Evolutionary conservation across 2,329 filamentous ascomycete species (phyloP).

Genomic region (Aureobasidium namibiae): DNA sequence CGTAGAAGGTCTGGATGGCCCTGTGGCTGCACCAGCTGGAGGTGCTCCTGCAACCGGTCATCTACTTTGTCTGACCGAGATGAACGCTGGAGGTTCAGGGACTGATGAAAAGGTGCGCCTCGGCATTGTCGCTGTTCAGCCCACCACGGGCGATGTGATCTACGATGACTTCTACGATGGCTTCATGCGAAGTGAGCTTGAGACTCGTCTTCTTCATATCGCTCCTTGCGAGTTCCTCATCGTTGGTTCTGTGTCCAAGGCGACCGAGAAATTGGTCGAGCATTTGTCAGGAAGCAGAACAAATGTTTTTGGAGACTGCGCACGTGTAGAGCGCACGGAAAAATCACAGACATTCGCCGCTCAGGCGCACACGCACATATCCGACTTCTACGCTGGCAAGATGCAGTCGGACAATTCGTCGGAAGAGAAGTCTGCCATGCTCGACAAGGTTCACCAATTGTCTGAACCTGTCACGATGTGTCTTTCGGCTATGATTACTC

Average conservation of each 20-base stretch:
- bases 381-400: constrained; percentile 85
- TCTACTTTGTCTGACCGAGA: constrained; percentile 84
- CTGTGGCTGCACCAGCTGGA: constrained; percentile 47
- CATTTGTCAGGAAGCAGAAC: constrained; percentile 82
- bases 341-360: constrained; percentile 74
- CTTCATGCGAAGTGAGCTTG: constrained; percentile 94
- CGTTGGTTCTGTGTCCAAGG: constrained; percentile 80
- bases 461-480: constrained; percentile 84
- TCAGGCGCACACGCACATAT: constrained; percentile 80
- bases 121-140: constrained; percentile 88
- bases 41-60: constrained; percentile 66
- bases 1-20: constrained; percentile 63
- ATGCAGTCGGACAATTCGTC: constrained; percentile 48
- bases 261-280: constrained; percentile 83
- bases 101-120: constrained; percentile 91
- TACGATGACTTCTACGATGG: constrained; percentile 95
- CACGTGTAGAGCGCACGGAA: constrained; percentile 70
- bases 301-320: constrained; percentile 86
- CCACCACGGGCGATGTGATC: constrained; percentile 89
- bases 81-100: constrained; percentile 66
- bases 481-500: constrained; percentile 91
- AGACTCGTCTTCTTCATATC: constrained; percentile 90
- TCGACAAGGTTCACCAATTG: constrained; percentile 79
- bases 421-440: constrained; percentile 47
- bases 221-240: constrained; percentile 92